Percentiles rank a stretch among this genome's conserved stretches.
phyloP scores from a whole-genome alignment of 305 asterid genomes.

The Fraxinus xanthoxyloides region DNA sequence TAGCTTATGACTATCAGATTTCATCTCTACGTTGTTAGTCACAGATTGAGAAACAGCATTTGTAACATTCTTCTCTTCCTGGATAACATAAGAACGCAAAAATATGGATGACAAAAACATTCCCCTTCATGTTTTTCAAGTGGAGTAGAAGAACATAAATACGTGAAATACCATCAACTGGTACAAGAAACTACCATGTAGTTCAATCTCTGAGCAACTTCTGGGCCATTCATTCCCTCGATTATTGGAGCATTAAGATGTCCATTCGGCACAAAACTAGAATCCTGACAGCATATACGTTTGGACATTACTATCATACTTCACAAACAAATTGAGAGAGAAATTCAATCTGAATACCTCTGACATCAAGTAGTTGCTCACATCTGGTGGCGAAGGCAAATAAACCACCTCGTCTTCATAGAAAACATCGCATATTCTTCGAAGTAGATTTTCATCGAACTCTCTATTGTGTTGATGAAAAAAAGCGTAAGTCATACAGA shows the following conservation, averaged over 20 bases:
- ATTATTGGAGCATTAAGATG: conserved; percentile 53
- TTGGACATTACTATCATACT: conserved; percentile 11
- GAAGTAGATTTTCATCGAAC: conserved; percentile 70
- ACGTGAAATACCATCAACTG: conserved; percentile 12
- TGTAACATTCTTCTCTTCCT: conserved; percentile 61
- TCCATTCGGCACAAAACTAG: conserved; percentile 64
- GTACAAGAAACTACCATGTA: conserved; percentile 43
- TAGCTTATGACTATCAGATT: conserved; percentile 56
- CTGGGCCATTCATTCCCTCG: conserved; percentile 83
- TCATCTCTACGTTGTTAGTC: conserved; percentile 45
- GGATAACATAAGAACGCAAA: conserved; percentile 26
- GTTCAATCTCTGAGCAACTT: conserved; percentile 62
- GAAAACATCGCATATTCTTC: conserved; percentile 61
- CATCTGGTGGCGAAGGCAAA: conserved; percentile 83
- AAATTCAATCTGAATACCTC: conserved; percentile 49
- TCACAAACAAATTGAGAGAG: neutral
- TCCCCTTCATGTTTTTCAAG: neutral
- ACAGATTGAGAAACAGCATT: conserved; percentile 43
- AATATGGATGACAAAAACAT: conserved; percentile 16
- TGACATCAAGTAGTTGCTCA: conserved; percentile 84
- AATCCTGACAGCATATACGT: conserved; percentile 50
- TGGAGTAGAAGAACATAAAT: neutral
- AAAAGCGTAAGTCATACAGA: neutral
- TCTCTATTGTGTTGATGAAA: conserved; percentile 50
- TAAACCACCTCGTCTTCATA: conserved; percentile 75